phyloP scores from a whole-genome alignment of 257 asterid genomes.

The Cruciata laevipes region DNA sequence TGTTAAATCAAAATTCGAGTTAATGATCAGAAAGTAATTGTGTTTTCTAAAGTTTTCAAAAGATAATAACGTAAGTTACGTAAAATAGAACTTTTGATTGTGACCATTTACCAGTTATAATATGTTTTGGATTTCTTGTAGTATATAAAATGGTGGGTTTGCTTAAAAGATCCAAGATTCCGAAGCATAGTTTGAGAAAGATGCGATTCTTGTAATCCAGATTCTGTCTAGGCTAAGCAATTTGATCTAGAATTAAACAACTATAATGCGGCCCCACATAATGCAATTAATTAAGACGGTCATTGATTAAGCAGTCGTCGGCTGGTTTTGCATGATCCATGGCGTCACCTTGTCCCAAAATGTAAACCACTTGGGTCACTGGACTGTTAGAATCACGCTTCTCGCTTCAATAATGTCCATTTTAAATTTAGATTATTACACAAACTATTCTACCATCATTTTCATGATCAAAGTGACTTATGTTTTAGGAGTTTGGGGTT shows the following conservation, averaged over 20 bases:
- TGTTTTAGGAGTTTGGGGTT: too few relatives aligned
- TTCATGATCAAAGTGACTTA: too few relatives aligned
- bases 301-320: neutral
- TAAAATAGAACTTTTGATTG: too few relatives aligned
- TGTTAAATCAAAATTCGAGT: too few relatives aligned
- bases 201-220: constrained; percentile 14
- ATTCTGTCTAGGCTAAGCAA: neutral
- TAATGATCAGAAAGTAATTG: too few relatives aligned
- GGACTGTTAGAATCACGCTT: neutral
- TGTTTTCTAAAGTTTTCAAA: too few relatives aligned
- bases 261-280: constrained; percentile 3
- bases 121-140: neutral
- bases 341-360: constrained; percentile 5
- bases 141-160: too few relatives aligned
- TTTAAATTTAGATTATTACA: too few relatives aligned
- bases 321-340: constrained; percentile 10
- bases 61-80: too few relatives aligned
- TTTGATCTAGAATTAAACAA: neutral
- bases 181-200: constrained; percentile 1
- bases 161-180: neutral
- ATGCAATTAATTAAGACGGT: neutral
- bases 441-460: too few relatives aligned
- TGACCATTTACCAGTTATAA: too few relatives aligned
- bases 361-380: neutral
- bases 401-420: neutral